Percentiles rank a stretch among this genome's conserved stretches.
These are phyloP conservation scores for Coelastrella sp. DNA, from an alignment of 139 green algal genomes.

Conservation along the genomic window DNA sequence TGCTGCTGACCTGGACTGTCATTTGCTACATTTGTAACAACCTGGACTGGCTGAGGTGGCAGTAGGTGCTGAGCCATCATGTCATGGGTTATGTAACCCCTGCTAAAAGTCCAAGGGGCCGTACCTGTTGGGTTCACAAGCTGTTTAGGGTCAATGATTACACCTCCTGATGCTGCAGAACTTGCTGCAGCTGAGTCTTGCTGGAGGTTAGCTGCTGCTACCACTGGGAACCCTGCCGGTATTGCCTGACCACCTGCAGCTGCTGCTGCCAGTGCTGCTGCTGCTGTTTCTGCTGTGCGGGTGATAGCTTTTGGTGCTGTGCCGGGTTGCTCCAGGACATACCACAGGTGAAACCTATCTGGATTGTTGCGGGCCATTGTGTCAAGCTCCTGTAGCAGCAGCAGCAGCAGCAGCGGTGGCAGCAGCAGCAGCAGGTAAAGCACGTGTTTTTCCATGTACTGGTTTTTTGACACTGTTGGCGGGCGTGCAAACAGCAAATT, in stretches of 20 bases:
- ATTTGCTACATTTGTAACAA: constrained; percentile 79
- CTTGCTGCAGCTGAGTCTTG: not conserved
- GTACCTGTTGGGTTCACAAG: not conserved
- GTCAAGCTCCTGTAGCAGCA: constrained; percentile 37
- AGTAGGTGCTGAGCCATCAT: constrained; percentile 51
- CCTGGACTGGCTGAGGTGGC: constrained; percentile 5
- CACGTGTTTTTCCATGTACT: no score
- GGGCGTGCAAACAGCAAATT: no score
- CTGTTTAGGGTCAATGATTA: not conserved
- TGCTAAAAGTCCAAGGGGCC: constrained; percentile 77
- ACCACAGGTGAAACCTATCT: constrained; percentile 72
- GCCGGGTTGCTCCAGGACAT: constrained; percentile 15
- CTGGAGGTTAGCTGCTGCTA: not conserved
- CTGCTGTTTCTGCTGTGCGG: not conserved
- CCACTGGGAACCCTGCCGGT: not conserved
- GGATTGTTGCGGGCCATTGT: constrained; percentile 42
- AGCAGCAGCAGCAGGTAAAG: no score
- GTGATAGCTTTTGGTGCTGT: constrained; percentile 1
- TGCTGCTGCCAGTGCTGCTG: constrained; percentile 9
- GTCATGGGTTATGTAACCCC: constrained; percentile 74
- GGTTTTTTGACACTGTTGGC: no score
- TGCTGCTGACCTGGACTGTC: constrained; percentile 63
- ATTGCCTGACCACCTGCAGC: not conserved
- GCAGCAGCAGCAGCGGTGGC: not conserved
- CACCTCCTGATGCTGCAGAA: not conserved